Conservation (phyloP, 441 rosid genomes). For the Populus hybrid region DNA sequence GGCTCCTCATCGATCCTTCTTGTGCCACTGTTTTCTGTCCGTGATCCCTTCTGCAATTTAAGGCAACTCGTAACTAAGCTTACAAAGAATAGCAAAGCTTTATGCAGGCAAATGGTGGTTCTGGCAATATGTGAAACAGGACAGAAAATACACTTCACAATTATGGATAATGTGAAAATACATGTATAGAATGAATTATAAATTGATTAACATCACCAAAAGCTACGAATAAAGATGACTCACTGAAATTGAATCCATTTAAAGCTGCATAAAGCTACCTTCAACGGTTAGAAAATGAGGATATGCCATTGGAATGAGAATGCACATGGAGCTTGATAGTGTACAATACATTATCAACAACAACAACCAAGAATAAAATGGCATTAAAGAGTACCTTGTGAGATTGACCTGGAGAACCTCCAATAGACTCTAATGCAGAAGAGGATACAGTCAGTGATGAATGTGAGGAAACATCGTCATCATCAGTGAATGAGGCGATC, state of each 20-base stretch:
- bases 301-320: neutral
- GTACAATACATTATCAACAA: neutral
- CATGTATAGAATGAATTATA: neutral
- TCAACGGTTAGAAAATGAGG: neutral
- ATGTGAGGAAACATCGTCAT: conserved; percentile 53
- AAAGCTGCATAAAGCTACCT: neutral
- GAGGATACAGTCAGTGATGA: conserved; percentile 50
- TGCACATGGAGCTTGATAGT: neutral
- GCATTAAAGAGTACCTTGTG: conserved; percentile 39
- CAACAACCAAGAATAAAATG: neutral
- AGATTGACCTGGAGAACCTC: conserved; percentile 34
- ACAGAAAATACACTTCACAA: neutral
- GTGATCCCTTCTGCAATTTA: conserved; percentile 36
- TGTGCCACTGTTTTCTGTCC: conserved; percentile 20
- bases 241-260: neutral
- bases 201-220: neutral
- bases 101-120: neutral
- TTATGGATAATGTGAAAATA: neutral
- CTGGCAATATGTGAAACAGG: neutral
- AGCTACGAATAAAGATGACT: neutral
- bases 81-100: neutral
- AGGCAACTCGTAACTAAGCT: conserved; percentile 5
- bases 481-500: conserved; percentile 70
- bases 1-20: conserved; percentile 18
- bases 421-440: conserved; percentile 35